phyloP scores from a whole-genome alignment of 148 eudicot genomes.

The Fagopyrum esculentum region DNA sequence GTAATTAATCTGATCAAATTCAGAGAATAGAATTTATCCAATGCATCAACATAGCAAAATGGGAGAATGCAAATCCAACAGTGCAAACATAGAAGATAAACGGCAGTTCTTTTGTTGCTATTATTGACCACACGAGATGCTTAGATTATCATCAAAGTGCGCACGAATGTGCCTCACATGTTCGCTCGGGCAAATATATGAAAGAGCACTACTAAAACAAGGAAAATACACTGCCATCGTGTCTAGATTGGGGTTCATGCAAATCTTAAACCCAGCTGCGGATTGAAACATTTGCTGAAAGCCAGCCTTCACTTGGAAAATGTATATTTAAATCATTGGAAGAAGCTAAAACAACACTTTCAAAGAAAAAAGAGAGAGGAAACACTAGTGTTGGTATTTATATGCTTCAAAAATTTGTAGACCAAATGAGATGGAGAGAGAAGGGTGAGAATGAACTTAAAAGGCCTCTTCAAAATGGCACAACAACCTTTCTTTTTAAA shows the following conservation, averaged over 20 bases:
- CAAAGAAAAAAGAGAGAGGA: background rate
- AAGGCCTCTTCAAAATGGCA: background rate
- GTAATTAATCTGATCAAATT: background rate
- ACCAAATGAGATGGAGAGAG: background rate
- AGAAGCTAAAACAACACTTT: background rate
- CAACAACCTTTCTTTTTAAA: background rate
- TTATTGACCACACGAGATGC: background rate
- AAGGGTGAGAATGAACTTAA: background rate
- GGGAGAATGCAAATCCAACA: background rate
- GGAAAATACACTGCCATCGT: background rate
- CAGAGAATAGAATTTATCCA: background rate
- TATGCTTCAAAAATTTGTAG: slow-evolving; percentile 9
- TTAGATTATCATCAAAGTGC: background rate
- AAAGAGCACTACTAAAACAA: background rate
- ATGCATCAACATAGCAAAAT: background rate
- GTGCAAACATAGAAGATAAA: background rate
- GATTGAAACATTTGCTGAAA: background rate
- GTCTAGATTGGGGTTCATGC: background rate
- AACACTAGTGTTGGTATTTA: slow-evolving; percentile 5
- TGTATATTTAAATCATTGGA: background rate
- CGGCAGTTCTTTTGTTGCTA: background rate
- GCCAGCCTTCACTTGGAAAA: background rate
- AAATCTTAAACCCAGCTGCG: background rate
- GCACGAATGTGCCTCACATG: background rate
- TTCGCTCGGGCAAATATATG: background rate